Conservation (phyloP, 768 basidiomycete genomes). For the Hysterangium stoloniferum region DNA sequence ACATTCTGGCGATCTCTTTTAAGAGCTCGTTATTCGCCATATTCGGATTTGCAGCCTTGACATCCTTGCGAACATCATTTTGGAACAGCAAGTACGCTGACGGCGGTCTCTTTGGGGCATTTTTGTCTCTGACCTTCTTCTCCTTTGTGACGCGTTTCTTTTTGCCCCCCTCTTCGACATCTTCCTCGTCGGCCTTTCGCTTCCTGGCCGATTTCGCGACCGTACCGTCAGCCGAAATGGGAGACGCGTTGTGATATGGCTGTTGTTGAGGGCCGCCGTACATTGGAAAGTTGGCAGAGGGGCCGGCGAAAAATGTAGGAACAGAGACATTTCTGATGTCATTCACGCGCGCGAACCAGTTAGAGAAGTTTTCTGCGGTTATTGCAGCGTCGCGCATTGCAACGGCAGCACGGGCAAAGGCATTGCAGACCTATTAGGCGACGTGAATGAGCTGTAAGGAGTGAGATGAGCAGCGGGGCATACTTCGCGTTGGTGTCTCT, state of each 20-base stretch:
- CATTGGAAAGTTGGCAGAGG: background rate
- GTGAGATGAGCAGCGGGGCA: conserved; percentile 32
- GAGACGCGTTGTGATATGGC: conserved; percentile 14
- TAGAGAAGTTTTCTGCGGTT: conserved; percentile 53
- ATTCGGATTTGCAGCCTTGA: conserved; percentile 57
- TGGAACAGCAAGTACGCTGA: conserved; percentile 94
- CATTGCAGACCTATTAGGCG: conserved; percentile 3
- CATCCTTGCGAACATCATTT: conserved; percentile 73
- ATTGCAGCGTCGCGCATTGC: conserved; percentile 56
- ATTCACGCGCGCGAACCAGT: conserved; percentile 29
- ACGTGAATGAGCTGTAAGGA: conserved; percentile 28
- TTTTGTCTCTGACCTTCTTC: conserved; percentile 77
- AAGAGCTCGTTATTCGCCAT: conserved; percentile 69
- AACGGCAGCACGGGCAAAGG: conserved; percentile 37
- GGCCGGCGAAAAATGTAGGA: background rate
- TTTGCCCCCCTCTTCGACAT: conserved; percentile 28
- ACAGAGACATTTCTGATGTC: conserved; percentile 1
- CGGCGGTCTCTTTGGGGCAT: conserved; percentile 89
- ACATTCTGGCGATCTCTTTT: conserved; percentile 60
- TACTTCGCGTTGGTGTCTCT: conserved; percentile 9
- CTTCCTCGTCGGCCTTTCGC: conserved; percentile 19
- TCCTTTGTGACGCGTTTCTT: conserved; percentile 44
- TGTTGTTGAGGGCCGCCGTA: conserved; percentile 23
- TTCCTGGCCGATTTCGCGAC: conserved; percentile 14
- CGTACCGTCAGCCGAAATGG: conserved; percentile 8